phyloP scores from a whole-genome alignment of 2,329 filamentous ascomycete genomes.

The Colletotrichum chrysophilum region DNA sequence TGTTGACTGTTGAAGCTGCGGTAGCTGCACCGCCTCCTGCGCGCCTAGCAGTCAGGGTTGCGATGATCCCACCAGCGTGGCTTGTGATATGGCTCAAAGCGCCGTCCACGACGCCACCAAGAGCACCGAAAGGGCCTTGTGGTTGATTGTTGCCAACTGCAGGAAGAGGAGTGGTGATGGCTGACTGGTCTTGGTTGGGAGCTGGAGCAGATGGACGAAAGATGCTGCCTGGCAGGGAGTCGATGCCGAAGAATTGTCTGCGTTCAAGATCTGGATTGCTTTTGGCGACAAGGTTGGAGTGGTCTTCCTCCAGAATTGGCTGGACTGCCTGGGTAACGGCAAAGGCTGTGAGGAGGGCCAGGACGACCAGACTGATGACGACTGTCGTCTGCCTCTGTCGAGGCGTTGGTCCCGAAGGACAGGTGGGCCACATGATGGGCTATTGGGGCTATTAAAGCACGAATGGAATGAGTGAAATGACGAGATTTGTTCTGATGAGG shows the following conservation, averaged over 20 bases:
- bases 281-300: neutral
- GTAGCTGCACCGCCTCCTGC: neutral
- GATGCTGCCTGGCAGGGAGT: neutral
- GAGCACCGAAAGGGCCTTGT: neutral
- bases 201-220: neutral
- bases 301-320: neutral
- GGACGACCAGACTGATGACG: neutral
- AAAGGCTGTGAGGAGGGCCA: neutral
- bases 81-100: neutral
- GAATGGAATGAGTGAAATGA: conserved; percentile 7
- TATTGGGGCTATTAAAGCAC: neutral
- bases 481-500: neutral
- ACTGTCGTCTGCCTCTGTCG: neutral
- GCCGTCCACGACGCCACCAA: neutral
- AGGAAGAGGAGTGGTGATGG: neutral
- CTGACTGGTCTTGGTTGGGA: neutral
- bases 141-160: neutral
- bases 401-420: neutral
- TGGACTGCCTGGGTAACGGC: neutral
- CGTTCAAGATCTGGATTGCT: neutral
- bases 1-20: neutral
- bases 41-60: neutral
- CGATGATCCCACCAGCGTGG: neutral
- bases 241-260: conserved; percentile 11
- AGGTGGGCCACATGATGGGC: neutral